Evolutionary conservation across 768 basidiomycete species (phyloP).

Genomic region (Suillus plorans): DNA sequence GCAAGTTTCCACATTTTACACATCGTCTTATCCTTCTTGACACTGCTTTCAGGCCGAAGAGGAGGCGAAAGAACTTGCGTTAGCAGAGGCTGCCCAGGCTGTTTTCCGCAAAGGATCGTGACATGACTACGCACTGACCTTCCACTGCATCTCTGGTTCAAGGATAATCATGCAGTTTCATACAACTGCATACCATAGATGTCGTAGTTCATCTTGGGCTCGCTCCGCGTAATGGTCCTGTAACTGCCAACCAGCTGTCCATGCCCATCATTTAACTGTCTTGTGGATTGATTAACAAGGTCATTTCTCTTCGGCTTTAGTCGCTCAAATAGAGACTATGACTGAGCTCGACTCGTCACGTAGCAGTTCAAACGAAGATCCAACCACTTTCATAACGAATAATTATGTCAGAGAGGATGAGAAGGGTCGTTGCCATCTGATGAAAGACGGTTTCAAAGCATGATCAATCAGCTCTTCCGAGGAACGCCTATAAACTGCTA

Average conservation of each 20-base stretch:
- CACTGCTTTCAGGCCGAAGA: constrained; percentile 20
- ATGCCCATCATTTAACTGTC: neutral
- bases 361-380: no score
- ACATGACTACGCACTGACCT: neutral
- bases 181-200: neutral
- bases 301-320: neutral
- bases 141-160: neutral
- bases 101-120: constrained; percentile 21
- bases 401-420: no score
- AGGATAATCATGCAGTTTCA: neutral
- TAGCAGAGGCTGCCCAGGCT: constrained; percentile 32
- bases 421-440: no score
- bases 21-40: neutral
- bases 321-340: neutral
- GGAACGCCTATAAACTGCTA: neutral
- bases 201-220: neutral
- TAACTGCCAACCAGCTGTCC: neutral
- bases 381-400: neutral
- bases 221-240: neutral
- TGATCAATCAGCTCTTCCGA: no score
- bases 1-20: constrained; percentile 9
- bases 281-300: neutral
- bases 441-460: no score
- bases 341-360: neutral
- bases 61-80: constrained; percentile 28